Conservation (phyloP, 306 rosid genomes). For the Begonia fuchsioides region DNA sequence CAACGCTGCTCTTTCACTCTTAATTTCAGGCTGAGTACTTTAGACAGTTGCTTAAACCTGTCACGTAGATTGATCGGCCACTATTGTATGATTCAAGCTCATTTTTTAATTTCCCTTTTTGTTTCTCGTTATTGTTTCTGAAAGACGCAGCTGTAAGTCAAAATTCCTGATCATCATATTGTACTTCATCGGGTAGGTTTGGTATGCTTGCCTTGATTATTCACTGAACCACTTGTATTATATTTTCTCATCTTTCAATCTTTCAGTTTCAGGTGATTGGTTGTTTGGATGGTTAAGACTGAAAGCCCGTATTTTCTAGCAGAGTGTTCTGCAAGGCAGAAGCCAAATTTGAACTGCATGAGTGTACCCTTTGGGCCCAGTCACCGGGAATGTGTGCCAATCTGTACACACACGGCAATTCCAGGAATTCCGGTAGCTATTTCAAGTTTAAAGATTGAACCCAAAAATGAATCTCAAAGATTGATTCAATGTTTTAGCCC, state of each 20-base stretch:
- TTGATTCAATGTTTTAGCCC: constrained; percentile 19
- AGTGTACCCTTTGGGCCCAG: constrained; percentile 15
- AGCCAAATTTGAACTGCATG: constrained; percentile 23
- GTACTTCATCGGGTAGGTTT: constrained; percentile 21
- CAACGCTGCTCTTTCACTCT: constrained; percentile 4
- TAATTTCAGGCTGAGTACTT: constrained; percentile 72
- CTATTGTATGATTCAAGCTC: constrained; percentile 20
- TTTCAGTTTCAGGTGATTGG: constrained; percentile 22
- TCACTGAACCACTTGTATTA: neutral
- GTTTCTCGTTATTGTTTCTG: constrained; percentile 6
- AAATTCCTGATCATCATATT: constrained; percentile 19
- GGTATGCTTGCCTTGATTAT: constrained; percentile 2
- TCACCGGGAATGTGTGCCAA: constrained; percentile 15
- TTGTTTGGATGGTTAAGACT: constrained; percentile 51
- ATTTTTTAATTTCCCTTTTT: constrained; percentile 24
- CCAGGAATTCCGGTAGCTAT: constrained; percentile 20
- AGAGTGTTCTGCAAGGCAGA: constrained; percentile 36
- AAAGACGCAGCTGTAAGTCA: constrained; percentile 27
- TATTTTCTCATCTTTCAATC: constrained; percentile 7
- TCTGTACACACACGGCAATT: constrained; percentile 23
- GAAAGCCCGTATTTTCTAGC: constrained; percentile 22
- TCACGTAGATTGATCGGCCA: constrained; percentile 53
- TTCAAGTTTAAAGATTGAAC: constrained; percentile 23
- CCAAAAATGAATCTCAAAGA: constrained; percentile 22
- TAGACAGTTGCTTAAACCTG: constrained; percentile 81